Conservation (phyloP, 805 yeast genomes). For the Candida pini region DNA sequence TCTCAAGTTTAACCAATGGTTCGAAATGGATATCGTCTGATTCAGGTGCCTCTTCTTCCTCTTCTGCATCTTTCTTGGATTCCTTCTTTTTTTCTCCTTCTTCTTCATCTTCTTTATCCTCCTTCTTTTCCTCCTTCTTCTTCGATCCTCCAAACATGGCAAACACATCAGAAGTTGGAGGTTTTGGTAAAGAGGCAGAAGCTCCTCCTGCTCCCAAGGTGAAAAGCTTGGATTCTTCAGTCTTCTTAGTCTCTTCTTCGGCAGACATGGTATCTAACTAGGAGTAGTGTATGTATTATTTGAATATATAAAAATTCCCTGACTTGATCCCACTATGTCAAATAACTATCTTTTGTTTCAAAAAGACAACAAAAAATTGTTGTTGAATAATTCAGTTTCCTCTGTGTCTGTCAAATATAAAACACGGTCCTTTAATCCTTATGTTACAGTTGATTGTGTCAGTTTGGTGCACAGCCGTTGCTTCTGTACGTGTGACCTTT, state of each 20-base stretch:
- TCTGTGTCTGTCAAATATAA: no score
- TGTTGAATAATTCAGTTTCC: no score
- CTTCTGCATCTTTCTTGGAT: constrained; percentile 29
- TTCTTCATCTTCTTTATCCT: constrained; percentile 32
- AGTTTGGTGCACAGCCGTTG: no score
- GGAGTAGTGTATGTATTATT: no score
- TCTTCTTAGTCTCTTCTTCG: constrained; percentile 7
- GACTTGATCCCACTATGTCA: not conserved
- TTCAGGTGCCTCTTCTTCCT: constrained; percentile 59
- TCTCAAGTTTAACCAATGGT: constrained; percentile 91
- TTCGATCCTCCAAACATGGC: constrained; percentile 86
- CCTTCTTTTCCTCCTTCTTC: constrained; percentile 25
- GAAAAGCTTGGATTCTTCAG: constrained; percentile 18
- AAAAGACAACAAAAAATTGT: no score
- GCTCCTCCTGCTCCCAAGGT: no score
- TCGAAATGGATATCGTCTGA: constrained; percentile 89
- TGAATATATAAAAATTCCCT: not conserved
- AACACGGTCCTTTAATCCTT: no score
- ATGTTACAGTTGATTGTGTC: no score
- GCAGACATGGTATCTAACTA: constrained; percentile 12
- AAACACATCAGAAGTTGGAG: constrained; percentile 80
- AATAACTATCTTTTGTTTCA: no score
- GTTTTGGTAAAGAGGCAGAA: constrained; percentile 39
- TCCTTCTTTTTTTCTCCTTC: constrained; percentile 32
- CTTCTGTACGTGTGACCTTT: no score